Base-by-base conservation (phyloP, 371 early-diverging fungal genomes). In the Mortierella sp. region DNA sequence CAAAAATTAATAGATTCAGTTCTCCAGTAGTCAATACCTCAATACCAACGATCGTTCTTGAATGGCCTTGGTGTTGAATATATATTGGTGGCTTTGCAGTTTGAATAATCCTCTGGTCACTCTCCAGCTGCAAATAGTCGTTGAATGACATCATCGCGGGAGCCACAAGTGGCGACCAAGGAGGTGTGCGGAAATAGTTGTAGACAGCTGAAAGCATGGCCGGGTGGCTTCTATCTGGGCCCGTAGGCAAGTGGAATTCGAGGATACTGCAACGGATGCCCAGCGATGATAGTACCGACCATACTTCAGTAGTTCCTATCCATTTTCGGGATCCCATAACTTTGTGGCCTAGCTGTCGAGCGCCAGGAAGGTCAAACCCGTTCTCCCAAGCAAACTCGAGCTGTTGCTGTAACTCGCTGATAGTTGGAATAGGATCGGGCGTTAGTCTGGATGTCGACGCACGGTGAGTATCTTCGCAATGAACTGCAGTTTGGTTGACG, bases 301-400 rank as follows among this genome's bases (percentile, higher is more conserved):
- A 93, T 0, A 90, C 91, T 67, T 95, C 95, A 1, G 93, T 92
- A 0, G 94, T 88, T 0, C 95, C 95, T 74, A 95, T 94, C 94
- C 94, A 94, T 76, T 93, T 94, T 15, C 84, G 71, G 10, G 94
- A 92, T 32, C 86, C 87, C 47, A 85, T 78, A 8, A 94, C 89
- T 13, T 83, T 86, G 65, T 88, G 81, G 0, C 80, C 74, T 22
- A 95, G 82, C 63, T 95, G 94, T 19, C 48, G 61, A 5, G 93
- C 92, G 2, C 95, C 95, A 22, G 84, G 84, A 3, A 78, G 83
- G 77, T 95, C 95, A 71, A 87, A 92, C 8, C 94, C 92, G 81
- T 40, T 19, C 5, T 57, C 50, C 95, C 95, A 94, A 16, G 94
- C 93, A 48, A 79, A 74, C 76, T 94, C 95, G 50, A 94, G 69